Evolutionary conservation across 495 filamentous ascomycete genomes (phyloP), one percentile per base, ranked within the genome.

Genomic region (Annulohypoxylon moriforme): DNA sequence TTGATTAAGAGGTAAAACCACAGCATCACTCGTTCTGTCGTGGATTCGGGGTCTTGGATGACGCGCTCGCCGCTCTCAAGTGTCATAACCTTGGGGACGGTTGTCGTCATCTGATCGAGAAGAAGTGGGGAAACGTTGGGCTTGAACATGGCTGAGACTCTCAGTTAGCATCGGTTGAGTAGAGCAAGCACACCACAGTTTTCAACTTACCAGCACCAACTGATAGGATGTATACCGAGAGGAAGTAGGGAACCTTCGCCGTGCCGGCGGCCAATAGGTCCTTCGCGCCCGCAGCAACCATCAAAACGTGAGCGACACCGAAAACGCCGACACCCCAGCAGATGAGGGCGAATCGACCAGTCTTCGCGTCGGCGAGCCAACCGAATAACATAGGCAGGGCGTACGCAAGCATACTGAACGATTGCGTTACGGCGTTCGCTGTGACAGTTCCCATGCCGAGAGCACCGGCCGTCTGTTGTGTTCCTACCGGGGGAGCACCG

Each of bases 1-100:
- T 97, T 87, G 71, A 86, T 87, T 68, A 86, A 83, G 74, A 87
- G 86, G 68, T 89, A 91, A 72, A 86, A 91, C 75, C 88, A 85
- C 40, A 89, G 85, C 81, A 89, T 89, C n/a, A 89, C 85, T 8
- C 84, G 84, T 71, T 88, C 86, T 4, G 89, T 85, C 3, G 89
- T 92, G 18, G 87, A 79, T 52, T 87, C 84, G 4, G 88, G 86
- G 57, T 89, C 86, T 53, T 86, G 76, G 60, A 92, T 85, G 16
- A 90, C 89, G 27, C 79, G 77, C 72, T 89, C 84, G 16, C 87
- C 87, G 14, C 38, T 78, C 36, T 76, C 71, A 13, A 83, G 75
- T 1, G 78, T 85, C 8, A 82, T 78, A 13, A 89, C 77, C 25
- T 71, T 80, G 22, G 82, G 82, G 4, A 81, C 82, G 2, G 76